Evolutionary conservation across 768 basidiomycete genomes (phyloP).

Genomic region (Russula sp.): DNA sequence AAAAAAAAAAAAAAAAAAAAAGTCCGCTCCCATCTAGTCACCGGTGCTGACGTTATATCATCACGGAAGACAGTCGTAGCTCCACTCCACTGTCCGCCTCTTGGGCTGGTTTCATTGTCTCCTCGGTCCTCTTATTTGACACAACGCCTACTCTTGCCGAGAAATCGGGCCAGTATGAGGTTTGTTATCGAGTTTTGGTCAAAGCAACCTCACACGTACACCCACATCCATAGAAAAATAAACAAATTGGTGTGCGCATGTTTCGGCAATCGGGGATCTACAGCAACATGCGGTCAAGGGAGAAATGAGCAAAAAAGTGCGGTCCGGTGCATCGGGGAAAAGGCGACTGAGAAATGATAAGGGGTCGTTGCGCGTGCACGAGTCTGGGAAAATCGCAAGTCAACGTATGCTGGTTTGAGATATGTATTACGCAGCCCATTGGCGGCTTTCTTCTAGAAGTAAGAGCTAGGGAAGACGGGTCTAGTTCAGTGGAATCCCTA

Average conservation of each 20-base stretch:
- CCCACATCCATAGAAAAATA: neutral
- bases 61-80: neutral
- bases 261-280: neutral
- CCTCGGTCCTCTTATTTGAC: neutral
- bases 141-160: neutral
- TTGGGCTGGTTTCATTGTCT: neutral
- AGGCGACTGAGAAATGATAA: neutral
- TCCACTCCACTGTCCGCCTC: neutral
- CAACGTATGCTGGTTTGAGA: neutral
- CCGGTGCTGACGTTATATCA: neutral
- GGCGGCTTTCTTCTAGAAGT: neutral
- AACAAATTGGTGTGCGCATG: neutral
- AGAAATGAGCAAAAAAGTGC: neutral
- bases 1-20: too few species aligned
- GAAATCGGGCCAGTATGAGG: neutral
- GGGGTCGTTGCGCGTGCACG: neutral
- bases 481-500: neutral
- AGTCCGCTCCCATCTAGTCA: neutral
- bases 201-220: neutral
- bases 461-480: neutral
- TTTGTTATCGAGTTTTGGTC: neutral
- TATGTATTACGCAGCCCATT: neutral
- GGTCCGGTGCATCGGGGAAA: neutral
- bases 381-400: neutral
- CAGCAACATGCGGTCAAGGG: neutral